Evolutionary conservation across 176 grass and related monocot genomes (phyloP), one percentile per base, ranked within the genome.

Genomic region (Triticum dicoccoides): DNA sequence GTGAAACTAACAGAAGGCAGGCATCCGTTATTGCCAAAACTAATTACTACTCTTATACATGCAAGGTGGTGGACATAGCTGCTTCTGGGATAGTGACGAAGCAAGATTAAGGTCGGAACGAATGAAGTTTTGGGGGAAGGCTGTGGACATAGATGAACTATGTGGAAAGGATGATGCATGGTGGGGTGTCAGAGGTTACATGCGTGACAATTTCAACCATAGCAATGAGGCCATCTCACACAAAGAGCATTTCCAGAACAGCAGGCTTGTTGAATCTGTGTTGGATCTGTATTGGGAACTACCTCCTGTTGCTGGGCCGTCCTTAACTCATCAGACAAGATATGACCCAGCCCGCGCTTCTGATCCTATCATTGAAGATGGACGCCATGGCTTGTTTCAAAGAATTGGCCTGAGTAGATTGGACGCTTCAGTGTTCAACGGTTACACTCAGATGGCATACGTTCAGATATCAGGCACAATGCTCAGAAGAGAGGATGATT

Each of bases 361-460:
- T 70, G 93, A 98, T 73, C 93, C 93, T 8, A 92, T 98, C 81
- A 91, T 98, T 20, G 91, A 90, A 91, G 93, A 95, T 70, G 95
- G 93, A 29, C 86, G 89, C 47, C 90, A 90, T 75, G 93, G 83
- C 47, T 69, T 93, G 39, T 98, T 95, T 24, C 91, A 90, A 79
- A 91, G 89, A 73, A 76, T 89, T 24, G 93, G 93, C 58, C 86
- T 98, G 18, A 88, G 80, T 52, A 93, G 81, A 76, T 76, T 98
- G 25, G 89, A 95, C 82, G 64, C 76, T 0, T 93, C 89, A 9
- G 91, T 98, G 86, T 98, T 93, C 85, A 98, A 93, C 75, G 93
- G 93, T 47, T 98, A 95, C 86, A 95, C 95, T 21, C 91, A 98
- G 86, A 98, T 98, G 96, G 88, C 89, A 20, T 95, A 98, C 84